Evolutionary conservation across 2,329 filamentous ascomycete genomes (phyloP), one percentile per base, ranked within the genome.

Genomic region (Cercospora brassicicola): DNA sequence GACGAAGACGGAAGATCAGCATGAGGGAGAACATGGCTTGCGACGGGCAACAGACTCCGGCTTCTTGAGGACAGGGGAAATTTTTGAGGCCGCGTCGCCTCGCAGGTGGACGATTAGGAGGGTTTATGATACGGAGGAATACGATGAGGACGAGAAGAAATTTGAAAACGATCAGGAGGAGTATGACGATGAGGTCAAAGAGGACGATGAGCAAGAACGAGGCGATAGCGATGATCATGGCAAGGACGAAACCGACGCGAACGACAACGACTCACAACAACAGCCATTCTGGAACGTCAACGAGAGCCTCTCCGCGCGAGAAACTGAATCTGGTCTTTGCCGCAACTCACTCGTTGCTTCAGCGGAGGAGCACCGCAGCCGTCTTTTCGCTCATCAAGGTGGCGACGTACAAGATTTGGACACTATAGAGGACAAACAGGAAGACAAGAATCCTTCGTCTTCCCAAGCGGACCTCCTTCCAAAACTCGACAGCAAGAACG

Each of bases 231-330:
- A 42, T n/a, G 36, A 42, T 7, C 36, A 7, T 8, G 36, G 18
- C 15, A 51, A 42, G 26, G 9, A 31, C 39, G 23, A 30, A 33
- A 28, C n/a, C 33, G n/a, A 42, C 23, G 59, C 28, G 5, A n/a
- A 11, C 39, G 39, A 62, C 26, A n/a, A 7, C 36, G 39, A 51
- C 26, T 20, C n/a, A 15, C 36, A 42, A 26, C 15, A 60, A 15
- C 15, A 36, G n/a, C 30, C 59, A 26, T 62, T 62, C 59, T 62
- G 59, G 59, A 15, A 62, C 26, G 18, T 51, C 36, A 62, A 18
- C 39, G 39, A 62, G 15, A 62, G 45, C 42, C 36, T 62, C 3
- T 18, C n/a, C 59, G 11, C 18, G 30, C 59, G 36, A 23, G 9
- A 26, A 15, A 13, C 3, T 11, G 11, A 26, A 13, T 5, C 3